Conservation (phyloP, 2,329 filamentous ascomycete species). For the Chrysoporthe deuterocubensis region DNA sequence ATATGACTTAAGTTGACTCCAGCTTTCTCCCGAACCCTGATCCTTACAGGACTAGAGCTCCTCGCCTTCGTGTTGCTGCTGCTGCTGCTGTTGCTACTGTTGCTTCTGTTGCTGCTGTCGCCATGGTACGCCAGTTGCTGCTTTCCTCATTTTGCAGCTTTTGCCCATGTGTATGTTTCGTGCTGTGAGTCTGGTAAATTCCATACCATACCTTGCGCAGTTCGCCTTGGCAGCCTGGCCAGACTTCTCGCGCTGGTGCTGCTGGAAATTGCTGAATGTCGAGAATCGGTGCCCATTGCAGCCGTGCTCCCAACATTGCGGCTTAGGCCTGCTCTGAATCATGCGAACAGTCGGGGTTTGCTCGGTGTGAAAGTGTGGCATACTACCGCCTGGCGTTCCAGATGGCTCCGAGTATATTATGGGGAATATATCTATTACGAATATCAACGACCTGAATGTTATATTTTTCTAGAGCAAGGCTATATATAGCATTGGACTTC, state of each 20-base stretch:
- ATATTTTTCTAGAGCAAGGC: no score
- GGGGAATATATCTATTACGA: no score
- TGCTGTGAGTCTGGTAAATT: slow-evolving; percentile 88
- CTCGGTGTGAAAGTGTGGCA: slow-evolving; percentile 40
- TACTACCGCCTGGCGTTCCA: slow-evolving; percentile 30
- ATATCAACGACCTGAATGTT: no score
- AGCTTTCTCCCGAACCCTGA: no score
- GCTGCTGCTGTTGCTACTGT: no score
- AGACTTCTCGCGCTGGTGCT: slow-evolving; percentile 93
- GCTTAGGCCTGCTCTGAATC: slow-evolving; percentile 79
- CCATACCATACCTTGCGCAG: slow-evolving; percentile 88
- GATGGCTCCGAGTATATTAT: slow-evolving; percentile 40
- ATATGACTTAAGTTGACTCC: no score
- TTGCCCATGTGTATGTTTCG: slow-evolving; percentile 87
- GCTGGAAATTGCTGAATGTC: slow-evolving; percentile 91
- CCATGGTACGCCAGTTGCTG: no score
- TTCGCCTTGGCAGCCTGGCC: slow-evolving; percentile 87
- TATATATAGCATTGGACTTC: no score
- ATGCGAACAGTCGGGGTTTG: slow-evolving; percentile 62
- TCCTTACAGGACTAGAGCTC: no score
- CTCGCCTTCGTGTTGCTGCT: no score
- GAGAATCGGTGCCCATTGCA: slow-evolving; percentile 96
- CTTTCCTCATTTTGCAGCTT: slow-evolving; percentile 77
- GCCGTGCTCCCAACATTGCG: slow-evolving; percentile 95
- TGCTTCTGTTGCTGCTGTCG: no score